A percentile compares a stretch with the other conserved stretches of the same genome.
Conservation (phyloP, 768 basidiomycete genomes). For the Suillus clintonianus region DNA sequence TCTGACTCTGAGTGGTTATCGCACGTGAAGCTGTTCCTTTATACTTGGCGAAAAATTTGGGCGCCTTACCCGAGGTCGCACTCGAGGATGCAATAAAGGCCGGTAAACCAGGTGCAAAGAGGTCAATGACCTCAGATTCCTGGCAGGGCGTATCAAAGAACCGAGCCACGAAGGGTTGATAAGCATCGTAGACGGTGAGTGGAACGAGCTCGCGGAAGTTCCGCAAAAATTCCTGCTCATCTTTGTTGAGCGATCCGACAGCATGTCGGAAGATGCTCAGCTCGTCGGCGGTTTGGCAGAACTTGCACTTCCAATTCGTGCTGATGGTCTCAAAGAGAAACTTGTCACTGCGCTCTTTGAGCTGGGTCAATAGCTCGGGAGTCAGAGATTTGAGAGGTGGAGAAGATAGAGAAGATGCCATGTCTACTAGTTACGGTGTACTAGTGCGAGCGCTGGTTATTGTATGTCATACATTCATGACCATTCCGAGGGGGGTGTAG, state of each 20-base stretch:
- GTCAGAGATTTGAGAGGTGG: constrained; percentile 15
- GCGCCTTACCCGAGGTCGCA: constrained; percentile 13
- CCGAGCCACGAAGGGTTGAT: constrained; percentile 11
- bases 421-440: too few relatives aligned
- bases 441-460: too few relatives aligned
- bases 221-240: neutral
- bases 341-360: constrained; percentile 14
- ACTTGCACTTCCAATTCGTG: neutral
- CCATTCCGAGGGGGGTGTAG: too few relatives aligned
- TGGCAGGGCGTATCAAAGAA: constrained; percentile 12
- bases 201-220: constrained; percentile 18
- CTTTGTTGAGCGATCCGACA: neutral
- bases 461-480: too few relatives aligned
- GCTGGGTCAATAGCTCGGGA: constrained; percentile 12
- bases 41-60: constrained; percentile 12
- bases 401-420: neutral
- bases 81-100: constrained; percentile 12
- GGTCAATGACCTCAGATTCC: constrained; percentile 11
- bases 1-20: neutral
- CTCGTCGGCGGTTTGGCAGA: neutral
- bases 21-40: neutral
- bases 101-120: constrained; percentile 17
- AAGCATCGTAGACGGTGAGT: constrained; percentile 11
- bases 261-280: neutral
- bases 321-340: neutral